Base-by-base conservation (phyloP, 2,329 filamentous ascomycete species). In the Trichoderma lentiforme region DNA sequence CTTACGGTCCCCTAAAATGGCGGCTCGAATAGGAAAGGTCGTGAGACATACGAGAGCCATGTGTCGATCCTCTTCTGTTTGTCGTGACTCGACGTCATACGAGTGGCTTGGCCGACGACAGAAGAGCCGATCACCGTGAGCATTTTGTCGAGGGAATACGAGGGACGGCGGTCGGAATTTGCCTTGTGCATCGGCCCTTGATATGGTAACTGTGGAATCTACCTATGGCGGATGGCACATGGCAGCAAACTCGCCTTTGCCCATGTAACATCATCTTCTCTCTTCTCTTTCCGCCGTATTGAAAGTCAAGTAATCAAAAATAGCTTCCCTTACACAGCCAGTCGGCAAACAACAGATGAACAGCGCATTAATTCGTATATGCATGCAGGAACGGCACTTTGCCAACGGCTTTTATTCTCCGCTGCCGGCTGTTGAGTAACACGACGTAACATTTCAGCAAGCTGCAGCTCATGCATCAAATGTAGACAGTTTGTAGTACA, bases 371-470 rank as follows among this genome's bases (percentile, higher is more conserved):
- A 64, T 39, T 64, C 61, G 63, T 66, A 39, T 39, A 15, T 66
- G 64, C 64, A 67, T 67, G 64, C 64, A 67, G 64, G 64, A 67
- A 67, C 64, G 30, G 47, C 64, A 39, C 32, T 39, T 56, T 67
- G 51, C 30, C 15, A n/a, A 57, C 15, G 21, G 30, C 30, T 32
- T 9, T 65, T 51, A 57, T 67, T 57, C 64, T 67, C 64, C 47
- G 64, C 64, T 56, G 64, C 64, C 24, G 64, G 64, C 64, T 57
- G 47, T 56, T 26, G 51, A 39, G 43, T 26, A 28, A 32, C 63
- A 24, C 47, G 53, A 9, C 8, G 34, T 39, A 28, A 3, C 34
- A n/a, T 28, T 5, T 30, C 24, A 30, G 43, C 39, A 51, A 51
- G 32, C 32, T 12, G 11, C 34, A 21, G 36, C 15, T 62, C 58